Evolutionary conservation across 768 basidiomycete species (phyloP).

Genomic region (Crucibulum laeve): DNA sequence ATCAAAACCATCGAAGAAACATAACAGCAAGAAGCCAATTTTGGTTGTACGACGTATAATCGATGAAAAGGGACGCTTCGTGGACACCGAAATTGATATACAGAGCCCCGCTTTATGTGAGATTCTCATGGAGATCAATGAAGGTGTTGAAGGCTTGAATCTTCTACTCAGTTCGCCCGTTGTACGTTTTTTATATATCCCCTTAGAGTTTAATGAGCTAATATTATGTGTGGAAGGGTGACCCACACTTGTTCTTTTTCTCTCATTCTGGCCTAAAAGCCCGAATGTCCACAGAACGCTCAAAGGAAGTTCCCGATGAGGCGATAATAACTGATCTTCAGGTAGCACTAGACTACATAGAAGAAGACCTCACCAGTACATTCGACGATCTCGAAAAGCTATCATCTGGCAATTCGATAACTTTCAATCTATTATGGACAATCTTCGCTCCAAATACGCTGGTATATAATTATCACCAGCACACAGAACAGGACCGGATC

Average conservation of each 20-base stretch:
- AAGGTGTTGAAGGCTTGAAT: too few species aligned
- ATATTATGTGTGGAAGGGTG: too few species aligned
- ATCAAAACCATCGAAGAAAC: too few species aligned
- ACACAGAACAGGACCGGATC: conserved; percentile 4
- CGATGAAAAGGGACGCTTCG: too few species aligned
- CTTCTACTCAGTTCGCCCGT: too few species aligned
- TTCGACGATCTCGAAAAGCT: conserved; percentile 1
- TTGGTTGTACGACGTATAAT: too few species aligned
- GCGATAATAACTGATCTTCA: conserved; percentile 1
- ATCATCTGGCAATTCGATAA: conserved; percentile 10
- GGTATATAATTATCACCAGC: conserved; percentile 4
- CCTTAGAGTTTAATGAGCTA: too few species aligned
- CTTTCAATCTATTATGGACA: conserved; percentile 25
- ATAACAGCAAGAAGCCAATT: too few species aligned
- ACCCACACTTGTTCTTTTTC: neutral
- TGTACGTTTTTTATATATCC: too few species aligned
- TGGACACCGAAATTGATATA: too few species aligned
- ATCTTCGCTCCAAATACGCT: conserved; percentile 15
- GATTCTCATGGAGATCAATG: too few species aligned
- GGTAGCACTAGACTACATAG: conserved; percentile 1
- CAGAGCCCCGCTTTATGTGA: too few species aligned
- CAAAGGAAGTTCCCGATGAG: neutral
- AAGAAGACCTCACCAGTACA: conserved; percentile 1
- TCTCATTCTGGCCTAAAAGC: neutral
- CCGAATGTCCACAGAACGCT: neutral